phyloP scores from a whole-genome alignment of 495 filamentous ascomycete species.

The Penicillium samsonianum region DNA sequence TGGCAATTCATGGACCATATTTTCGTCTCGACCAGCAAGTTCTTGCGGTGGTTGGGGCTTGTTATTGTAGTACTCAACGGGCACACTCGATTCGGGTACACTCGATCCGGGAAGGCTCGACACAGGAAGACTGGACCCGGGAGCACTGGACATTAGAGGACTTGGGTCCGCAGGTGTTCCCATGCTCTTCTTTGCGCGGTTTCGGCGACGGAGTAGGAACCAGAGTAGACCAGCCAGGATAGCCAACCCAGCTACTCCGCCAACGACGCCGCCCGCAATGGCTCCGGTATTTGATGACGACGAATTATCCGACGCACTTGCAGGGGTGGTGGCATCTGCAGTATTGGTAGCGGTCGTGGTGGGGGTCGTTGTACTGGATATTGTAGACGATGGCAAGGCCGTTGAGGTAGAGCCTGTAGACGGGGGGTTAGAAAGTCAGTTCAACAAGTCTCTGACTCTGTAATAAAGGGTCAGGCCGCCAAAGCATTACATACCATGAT shows the following conservation, averaged over 20 bases:
- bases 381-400: background rate
- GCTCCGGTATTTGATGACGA: constrained; percentile 13
- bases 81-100: background rate
- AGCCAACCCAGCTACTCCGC: constrained; percentile 9
- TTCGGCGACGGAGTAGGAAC: constrained; percentile 16
- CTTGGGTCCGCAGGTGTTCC: background rate
- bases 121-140: background rate
- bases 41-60: background rate
- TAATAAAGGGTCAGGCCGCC: no score
- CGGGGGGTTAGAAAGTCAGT: background rate
- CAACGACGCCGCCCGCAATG: constrained; percentile 20
- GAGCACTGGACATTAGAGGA: background rate
- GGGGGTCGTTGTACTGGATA: no score
- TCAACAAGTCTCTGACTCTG: background rate
- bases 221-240: constrained; percentile 12
- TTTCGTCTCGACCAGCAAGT: background rate
- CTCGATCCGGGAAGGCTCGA: background rate
- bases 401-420: background rate
- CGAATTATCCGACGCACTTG: background rate
- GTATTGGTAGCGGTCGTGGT: background rate
- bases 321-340: background rate
- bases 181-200: background rate
- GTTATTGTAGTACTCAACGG: constrained; percentile 1
- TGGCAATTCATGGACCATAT: constrained; percentile 2
- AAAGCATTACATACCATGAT: constrained; percentile 1